Evolutionary conservation across 1,284 basidiomycete species (phyloP).

Genomic region (Malassezia furfur): DNA sequence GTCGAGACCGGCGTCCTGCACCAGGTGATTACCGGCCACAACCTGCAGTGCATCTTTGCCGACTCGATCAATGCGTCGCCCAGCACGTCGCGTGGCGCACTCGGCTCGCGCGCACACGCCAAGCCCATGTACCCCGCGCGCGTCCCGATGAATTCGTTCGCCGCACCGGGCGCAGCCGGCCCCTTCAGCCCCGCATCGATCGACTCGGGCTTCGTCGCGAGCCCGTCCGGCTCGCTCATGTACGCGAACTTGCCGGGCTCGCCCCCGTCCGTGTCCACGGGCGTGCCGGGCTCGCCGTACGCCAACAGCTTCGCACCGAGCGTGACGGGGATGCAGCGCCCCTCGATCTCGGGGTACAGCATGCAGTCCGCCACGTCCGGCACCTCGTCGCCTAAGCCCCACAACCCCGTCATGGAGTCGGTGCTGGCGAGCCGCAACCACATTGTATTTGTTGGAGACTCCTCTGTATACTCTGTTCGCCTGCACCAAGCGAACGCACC

Average conservation of each 20-base stretch:
- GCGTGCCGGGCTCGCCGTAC: not conserved
- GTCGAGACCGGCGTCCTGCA: conserved; percentile 84
- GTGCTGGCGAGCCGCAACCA: conserved; percentile 39
- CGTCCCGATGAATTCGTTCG: conserved; percentile 20
- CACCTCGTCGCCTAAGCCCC: not conserved
- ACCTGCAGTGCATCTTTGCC: conserved; percentile 69
- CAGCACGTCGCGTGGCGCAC: not conserved
- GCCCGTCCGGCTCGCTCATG: not conserved
- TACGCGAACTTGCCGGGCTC: not conserved
- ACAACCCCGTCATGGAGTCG: conserved; percentile 39
- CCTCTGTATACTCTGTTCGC: conserved; percentile 36
- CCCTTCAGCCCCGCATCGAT: not conserved
- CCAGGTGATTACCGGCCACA: conserved; percentile 72
- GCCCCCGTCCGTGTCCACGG: not conserved
- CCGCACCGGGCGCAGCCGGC: conserved; percentile 17
- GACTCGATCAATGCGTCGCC: conserved; percentile 54
- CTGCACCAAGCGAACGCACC: conserved; percentile 14
- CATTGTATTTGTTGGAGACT: conserved; percentile 43
- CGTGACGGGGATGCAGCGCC: not conserved
- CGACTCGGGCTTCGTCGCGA: not conserved
- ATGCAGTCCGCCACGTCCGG: not conserved
- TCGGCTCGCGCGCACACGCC: conserved; percentile 17
- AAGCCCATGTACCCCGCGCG: conserved; percentile 24
- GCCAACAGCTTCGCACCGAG: not conserved
- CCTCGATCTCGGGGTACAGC: not conserved